Evolutionary conservation across 2,329 filamentous ascomycete genomes (phyloP).

Genomic region (Talaromyces sp.): DNA sequence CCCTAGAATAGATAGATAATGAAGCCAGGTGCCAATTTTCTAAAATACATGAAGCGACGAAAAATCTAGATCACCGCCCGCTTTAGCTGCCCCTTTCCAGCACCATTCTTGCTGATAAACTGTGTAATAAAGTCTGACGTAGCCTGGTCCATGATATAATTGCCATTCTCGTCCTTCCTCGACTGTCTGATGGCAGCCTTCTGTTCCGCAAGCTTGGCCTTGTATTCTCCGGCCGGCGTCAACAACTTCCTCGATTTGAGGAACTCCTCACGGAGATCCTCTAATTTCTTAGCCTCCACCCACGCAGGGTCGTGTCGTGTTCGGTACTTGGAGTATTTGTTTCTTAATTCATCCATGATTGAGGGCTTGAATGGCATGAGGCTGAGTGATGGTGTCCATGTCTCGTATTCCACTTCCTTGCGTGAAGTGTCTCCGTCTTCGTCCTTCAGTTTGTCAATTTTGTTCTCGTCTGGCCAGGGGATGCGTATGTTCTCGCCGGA

Average conservation of each 20-base stretch:
- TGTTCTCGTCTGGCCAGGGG: slow-evolving; percentile 66
- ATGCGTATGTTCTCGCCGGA: slow-evolving; percentile 70
- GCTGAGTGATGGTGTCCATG: slow-evolving; percentile 76
- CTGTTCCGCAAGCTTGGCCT: slow-evolving; percentile 38
- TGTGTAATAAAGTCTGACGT: slow-evolving; percentile 39
- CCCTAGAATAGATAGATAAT: background rate
- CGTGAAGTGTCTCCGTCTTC: slow-evolving; percentile 69
- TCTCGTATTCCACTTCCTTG: slow-evolving; percentile 69
- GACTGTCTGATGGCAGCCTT: slow-evolving; percentile 37
- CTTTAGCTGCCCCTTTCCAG: background rate
- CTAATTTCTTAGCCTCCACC: slow-evolving; percentile 61
- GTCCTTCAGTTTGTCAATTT: slow-evolving; percentile 53
- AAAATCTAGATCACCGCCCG: background rate
- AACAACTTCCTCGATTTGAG: slow-evolving; percentile 47
- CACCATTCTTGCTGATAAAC: slow-evolving; percentile 32
- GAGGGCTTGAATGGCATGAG: slow-evolving; percentile 72
- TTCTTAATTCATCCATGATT: slow-evolving; percentile 83
- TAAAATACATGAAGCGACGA: slow-evolving; percentile 17
- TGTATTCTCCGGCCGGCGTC: slow-evolving; percentile 49
- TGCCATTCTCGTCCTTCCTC: slow-evolving; percentile 39
- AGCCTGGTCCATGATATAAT: slow-evolving; percentile 34
- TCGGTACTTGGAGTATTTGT: slow-evolving; percentile 78
- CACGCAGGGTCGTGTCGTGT: slow-evolving; percentile 76
- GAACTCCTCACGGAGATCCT: slow-evolving; percentile 53
- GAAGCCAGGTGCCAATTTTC: background rate